Conservation (phyloP, 352 stramenopile species). For the Phytophthora multivora region DNA sequence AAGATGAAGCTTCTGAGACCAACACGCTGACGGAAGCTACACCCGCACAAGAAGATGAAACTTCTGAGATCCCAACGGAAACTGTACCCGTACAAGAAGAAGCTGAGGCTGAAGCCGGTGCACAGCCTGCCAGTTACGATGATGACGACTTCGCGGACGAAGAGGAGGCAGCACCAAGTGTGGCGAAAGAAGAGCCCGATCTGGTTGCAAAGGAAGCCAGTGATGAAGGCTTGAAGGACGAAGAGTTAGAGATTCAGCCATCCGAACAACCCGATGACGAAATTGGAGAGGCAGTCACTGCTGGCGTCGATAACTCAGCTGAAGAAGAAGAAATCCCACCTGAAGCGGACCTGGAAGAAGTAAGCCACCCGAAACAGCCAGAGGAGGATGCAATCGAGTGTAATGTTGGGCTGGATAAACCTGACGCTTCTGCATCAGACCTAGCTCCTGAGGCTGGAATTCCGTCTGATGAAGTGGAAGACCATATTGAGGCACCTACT, state of each 20-base stretch:
- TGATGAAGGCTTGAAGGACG: conserved; percentile 3
- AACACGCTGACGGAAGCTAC: not conserved
- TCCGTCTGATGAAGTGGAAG: not conserved
- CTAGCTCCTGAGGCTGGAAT: not conserved
- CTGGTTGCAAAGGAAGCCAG: not conserved
- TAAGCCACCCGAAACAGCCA: not conserved
- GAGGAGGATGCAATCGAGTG: not conserved
- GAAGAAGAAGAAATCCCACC: not conserved
- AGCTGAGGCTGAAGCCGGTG: not conserved
- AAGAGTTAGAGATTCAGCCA: not conserved
- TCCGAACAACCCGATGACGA: conserved; percentile 1
- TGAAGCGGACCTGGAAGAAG: conserved; percentile 4
- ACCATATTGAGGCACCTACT: conserved; percentile 3
- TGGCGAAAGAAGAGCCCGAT: not conserved
- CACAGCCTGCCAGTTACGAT: conserved; percentile 18
- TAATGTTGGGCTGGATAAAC: not conserved
- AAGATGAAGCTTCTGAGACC: conserved; percentile 7
- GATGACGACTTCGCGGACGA: conserved; percentile 33
- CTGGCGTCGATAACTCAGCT: not conserved
- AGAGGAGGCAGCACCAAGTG: not conserved
- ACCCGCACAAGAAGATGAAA: conserved; percentile 2
- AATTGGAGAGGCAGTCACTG: not conserved
- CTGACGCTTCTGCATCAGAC: not conserved
- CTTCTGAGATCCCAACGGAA: conserved; percentile 8
- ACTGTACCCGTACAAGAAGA: not conserved